A percentile compares a stretch with the other conserved stretches of the same genome.
These are phyloP conservation scores for Evernia prunastri DNA, from an alignment of 495 filamentous ascomycete species.

Conservation along the genomic window DNA sequence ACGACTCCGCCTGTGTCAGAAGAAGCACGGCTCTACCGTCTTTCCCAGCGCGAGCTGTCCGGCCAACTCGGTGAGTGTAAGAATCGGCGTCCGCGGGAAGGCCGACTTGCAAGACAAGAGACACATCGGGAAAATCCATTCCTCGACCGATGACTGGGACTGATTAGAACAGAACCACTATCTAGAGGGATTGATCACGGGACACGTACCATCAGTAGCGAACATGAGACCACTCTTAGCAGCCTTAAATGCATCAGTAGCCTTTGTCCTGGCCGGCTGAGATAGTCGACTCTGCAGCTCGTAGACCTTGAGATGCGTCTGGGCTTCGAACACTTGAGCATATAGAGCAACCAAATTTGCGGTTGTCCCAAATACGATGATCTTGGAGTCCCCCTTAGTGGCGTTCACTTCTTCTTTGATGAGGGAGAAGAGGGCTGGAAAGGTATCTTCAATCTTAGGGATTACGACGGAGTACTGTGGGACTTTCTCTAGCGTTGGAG, in stretches of 20 bases:
- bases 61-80: constrained; percentile 87
- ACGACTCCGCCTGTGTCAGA: constrained; percentile 52
- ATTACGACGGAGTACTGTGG: constrained; percentile 54
- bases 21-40: constrained; percentile 63
- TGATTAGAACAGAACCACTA: constrained; percentile 46
- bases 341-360: constrained; percentile 56
- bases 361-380: constrained; percentile 63
- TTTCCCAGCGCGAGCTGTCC: constrained; percentile 58
- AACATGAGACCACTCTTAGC: constrained; percentile 51
- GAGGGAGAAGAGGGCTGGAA: constrained; percentile 44
- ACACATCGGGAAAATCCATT: constrained; percentile 94
- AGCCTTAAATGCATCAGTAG: constrained; percentile 55
- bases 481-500: constrained; percentile 55
- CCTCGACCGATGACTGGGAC: constrained; percentile 61
- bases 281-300: constrained; percentile 54
- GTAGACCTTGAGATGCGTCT: constrained; percentile 43
- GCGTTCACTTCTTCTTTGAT: constrained; percentile 40
- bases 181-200: constrained; percentile 26
- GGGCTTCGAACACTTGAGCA: constrained; percentile 41
- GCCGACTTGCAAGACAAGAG: constrained; percentile 82
- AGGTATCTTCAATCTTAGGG: constrained; percentile 47
- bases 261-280: constrained; percentile 50
- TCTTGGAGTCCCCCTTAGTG: constrained; percentile 45
- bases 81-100: constrained; percentile 63
- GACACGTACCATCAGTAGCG: constrained; percentile 49